Evolutionary conservation across 805 yeast species (phyloP), one percentile per base, ranked within the genome.

Genomic region (Metschnikowia hibisci): DNA sequence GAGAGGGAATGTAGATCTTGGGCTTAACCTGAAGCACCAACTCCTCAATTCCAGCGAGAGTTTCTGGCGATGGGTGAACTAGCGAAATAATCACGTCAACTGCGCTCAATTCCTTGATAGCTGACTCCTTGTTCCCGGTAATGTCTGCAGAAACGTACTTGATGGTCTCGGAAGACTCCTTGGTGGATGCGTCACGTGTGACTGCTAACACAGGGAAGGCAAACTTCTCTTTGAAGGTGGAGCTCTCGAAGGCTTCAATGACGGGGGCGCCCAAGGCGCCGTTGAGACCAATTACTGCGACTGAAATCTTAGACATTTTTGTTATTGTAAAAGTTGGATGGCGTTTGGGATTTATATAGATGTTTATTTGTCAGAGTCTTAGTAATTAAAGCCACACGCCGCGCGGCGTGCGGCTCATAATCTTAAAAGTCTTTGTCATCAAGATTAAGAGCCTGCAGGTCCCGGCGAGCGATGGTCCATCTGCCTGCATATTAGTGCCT

Each of bases 1-100:
- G 84, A 2, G 82, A 74, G 26, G 84, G 83, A 49, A 80, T 72
- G 62, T 69, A 80, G 27, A 78, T 55, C 54, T 74, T 73, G 39
- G 79, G 77, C 48, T 73, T 71, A 39, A 65, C 67, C 25, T 54
- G 60, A 8, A 57, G 55, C 3, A 72, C 71, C 6, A 74, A 40
- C 18, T 53, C 69, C 37, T 73, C 76, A 27, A 72, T 45, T n/a
- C 62, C 47, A 1, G 51, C 61, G 26, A 61, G 69, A 14, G 54
- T 38, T 13, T 53, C 55, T 6, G 73, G 67, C 23, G 50, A 51
- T 10, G 58, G 45, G n/a, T 67, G 59, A 32, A 67, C 51, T 34
- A 79, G 60, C 47, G 76, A 74, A 51, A 81, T 56, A 15, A 81
- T 61, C 14, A 74, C 81, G 51, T 80, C 82, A 22, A 62, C 67